Evolutionary conservation across 140 eudicot species (phyloP), one percentile per base, ranked within the genome.

Genomic region (Stevia rebaudiana): DNA sequence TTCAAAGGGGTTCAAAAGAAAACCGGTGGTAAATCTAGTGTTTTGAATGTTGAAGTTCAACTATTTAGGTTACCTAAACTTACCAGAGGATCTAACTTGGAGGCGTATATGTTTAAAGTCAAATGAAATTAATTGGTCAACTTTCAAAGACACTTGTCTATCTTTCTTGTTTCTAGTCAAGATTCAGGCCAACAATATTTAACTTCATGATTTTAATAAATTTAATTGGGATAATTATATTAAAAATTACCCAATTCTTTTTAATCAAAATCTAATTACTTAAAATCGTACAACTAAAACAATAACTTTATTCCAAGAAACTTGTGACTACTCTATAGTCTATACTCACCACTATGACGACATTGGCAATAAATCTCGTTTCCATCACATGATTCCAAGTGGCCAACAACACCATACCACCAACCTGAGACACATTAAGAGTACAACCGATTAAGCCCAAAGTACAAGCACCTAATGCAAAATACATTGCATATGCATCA

Each of bases 321-420:
- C 31, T 28, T 67, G 15, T 25, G 57, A 72, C 24, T 17, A 65
- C 60, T 44, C 47, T 16, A 36, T 17, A 65, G 51, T 44, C 47
- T 16, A 36, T 61, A 74, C 88, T 73, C 72, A 92, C 98, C 98
- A 74, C 71, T 88, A 31, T 65, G 72, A 73, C 81, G 89, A 74
- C 98, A 92, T 42, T 70, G 82, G 84, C 98, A 92, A 73, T 79
- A 65, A 72, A 74, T 78, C 69, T 83, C 42, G 81, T 76, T 79
- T 69, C 87, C 81, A 47, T 65, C 71, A 72, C 98, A 92, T 39
- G 86, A 82, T 60, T 88, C 94, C 72, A 79, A 79, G 83, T 92
- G 98, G 43, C 95, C 96, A 74, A 88, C 94, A 69, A 81, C 86
- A 69, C 98, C 98, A 80, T 85, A 92, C 98, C 98, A 92, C 98